These are phyloP conservation scores for Pseudocercospora crystallina DNA, from an alignment of 2,329 filamentous ascomycete genomes.

Conservation along the genomic window DNA sequence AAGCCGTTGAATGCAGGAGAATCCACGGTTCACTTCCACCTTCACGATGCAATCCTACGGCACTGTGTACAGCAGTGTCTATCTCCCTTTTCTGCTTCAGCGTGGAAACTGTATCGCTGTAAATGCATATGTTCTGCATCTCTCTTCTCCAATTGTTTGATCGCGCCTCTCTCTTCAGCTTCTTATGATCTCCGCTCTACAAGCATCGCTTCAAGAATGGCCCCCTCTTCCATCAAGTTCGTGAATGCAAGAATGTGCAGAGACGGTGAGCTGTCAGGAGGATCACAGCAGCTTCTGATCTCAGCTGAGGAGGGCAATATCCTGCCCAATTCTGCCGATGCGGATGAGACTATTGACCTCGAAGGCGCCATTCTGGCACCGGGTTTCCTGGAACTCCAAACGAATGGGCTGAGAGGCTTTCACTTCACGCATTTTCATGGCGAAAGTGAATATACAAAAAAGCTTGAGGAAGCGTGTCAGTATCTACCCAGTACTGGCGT, in stretches of 20 bases:
- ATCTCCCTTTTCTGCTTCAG: too few relatives aligned
- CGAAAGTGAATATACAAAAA: conserved; percentile 41
- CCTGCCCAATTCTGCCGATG: background rate
- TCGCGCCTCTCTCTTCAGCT: too few relatives aligned
- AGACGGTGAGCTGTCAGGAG: background rate
- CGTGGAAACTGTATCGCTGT: too few relatives aligned
- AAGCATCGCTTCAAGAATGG: background rate
- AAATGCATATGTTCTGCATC: too few relatives aligned
- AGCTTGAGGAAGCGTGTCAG: conserved; percentile 48
- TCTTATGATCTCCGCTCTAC: background rate
- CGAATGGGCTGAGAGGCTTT: conserved; percentile 54
- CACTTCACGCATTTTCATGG: conserved; percentile 55
- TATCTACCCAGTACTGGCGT: conserved; percentile 54
- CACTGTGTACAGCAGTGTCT: too few relatives aligned
- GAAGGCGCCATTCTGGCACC: conserved; percentile 33
- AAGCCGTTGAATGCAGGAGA: too few relatives aligned
- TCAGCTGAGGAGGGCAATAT: conserved; percentile 1
- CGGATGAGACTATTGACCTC: conserved; percentile 9
- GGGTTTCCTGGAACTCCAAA: conserved; percentile 57
- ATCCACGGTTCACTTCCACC: too few relatives aligned
- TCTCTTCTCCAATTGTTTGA: too few relatives aligned
- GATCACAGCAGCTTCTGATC: background rate
- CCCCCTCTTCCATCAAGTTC: background rate
- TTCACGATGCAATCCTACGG: too few relatives aligned
- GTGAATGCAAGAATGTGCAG: conserved; percentile 3